Evolutionary conservation across 352 stramenopile genomes (phyloP).

Genomic region (Pythium periplocum): DNA sequence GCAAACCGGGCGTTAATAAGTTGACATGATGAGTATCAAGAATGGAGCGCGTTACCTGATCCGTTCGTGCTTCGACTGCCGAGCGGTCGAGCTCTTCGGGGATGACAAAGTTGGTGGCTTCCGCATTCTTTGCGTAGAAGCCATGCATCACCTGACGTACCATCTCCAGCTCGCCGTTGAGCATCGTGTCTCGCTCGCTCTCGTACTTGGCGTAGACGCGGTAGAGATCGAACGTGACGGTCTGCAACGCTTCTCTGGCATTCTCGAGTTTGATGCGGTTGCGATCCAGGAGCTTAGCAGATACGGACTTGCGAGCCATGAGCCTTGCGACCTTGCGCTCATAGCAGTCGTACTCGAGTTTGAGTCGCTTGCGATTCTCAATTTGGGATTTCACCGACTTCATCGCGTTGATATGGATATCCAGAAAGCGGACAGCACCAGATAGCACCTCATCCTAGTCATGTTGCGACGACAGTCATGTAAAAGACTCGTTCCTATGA

Average conservation of each 20-base stretch:
- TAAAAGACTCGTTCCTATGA: neutral
- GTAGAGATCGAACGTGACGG: conserved; percentile 60
- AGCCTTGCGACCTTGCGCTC: conserved; percentile 45
- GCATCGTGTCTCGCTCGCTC: conserved; percentile 66
- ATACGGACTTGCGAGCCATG: conserved; percentile 11
- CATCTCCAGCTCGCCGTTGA: conserved; percentile 76
- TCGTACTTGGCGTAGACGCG: conserved; percentile 77
- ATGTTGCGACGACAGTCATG: no score
- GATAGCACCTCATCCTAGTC: conserved; percentile 53
- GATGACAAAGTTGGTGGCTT: conserved; percentile 64
- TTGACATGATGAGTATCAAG: neutral
- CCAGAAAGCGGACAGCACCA: conserved; percentile 55
- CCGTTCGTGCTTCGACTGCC: conserved; percentile 35
- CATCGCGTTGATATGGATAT: conserved; percentile 77
- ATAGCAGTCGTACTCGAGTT: conserved; percentile 73
- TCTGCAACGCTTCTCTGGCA: conserved; percentile 37
- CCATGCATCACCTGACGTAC: conserved; percentile 76
- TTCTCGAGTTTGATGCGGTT: conserved; percentile 53
- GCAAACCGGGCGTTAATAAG: neutral
- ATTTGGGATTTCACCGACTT: conserved; percentile 71
- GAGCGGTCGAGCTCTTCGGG: conserved; percentile 45
- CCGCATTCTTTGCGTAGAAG: conserved; percentile 71
- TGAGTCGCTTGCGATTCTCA: conserved; percentile 51
- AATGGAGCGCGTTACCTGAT: conserved; percentile 20
- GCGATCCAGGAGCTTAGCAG: conserved; percentile 35